phyloP scores from a whole-genome alignment of 768 basidiomycete species.

The Collybia sp. region DNA sequence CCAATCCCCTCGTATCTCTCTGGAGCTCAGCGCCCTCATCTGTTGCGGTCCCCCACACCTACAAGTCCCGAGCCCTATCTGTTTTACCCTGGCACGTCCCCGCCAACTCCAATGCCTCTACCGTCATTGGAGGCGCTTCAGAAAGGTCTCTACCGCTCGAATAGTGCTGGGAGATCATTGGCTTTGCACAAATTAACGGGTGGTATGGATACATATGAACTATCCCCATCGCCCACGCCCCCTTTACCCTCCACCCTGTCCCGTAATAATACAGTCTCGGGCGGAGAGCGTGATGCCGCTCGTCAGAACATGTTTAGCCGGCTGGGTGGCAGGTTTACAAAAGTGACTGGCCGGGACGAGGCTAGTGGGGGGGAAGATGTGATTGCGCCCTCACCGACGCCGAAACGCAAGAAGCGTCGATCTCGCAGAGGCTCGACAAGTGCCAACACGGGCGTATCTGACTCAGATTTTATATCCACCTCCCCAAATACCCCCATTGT shows the following conservation, averaged over 20 bases:
- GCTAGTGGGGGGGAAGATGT: constrained; percentile 58
- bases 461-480: constrained; percentile 43
- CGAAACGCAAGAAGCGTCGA: constrained; percentile 54
- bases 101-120: constrained; percentile 55
- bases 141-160: constrained; percentile 80
- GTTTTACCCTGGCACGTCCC: constrained; percentile 62
- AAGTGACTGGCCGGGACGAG: constrained; percentile 61
- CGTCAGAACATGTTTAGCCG: constrained; percentile 63
- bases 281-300: constrained; percentile 73
- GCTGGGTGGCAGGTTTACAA: constrained; percentile 51
- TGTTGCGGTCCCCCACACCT: constrained; percentile 50
- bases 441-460: constrained; percentile 46
- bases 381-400: constrained; percentile 38
- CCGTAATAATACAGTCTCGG: constrained; percentile 80
- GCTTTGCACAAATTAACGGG: constrained; percentile 87
- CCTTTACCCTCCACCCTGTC: constrained; percentile 36
- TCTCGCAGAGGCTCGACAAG: constrained; percentile 42
- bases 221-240: constrained; percentile 54
- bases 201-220: constrained; percentile 61
- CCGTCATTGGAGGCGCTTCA: constrained; percentile 79
- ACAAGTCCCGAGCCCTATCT: constrained; percentile 49
- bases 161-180: constrained; percentile 78
- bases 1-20: constrained; percentile 55
- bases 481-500: constrained; percentile 60
- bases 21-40: constrained; percentile 41